A percentile compares a stretch with the other conserved stretches of the same genome.
Evolutionary conservation across 2,329 filamentous ascomycete genomes (phyloP).

Genomic region (Aspergillus proliferans): DNA sequence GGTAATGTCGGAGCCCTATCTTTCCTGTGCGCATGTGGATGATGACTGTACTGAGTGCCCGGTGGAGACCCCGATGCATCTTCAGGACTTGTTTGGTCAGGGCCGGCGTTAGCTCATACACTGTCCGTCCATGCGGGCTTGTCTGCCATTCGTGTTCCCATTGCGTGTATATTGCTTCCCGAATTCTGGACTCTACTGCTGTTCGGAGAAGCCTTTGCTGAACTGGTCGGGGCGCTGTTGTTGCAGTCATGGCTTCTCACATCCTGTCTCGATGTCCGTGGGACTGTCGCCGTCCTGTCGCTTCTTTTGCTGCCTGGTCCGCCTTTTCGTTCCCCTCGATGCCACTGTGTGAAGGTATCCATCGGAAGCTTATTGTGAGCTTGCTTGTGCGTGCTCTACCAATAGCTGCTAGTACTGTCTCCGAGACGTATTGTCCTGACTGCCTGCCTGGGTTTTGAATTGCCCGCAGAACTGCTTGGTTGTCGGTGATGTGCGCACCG

Average conservation of each 20-base stretch:
- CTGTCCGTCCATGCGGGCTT: neutral
- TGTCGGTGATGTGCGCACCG: neutral
- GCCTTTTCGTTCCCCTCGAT: neutral
- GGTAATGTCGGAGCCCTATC: too few relatives aligned
- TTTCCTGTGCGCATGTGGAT: too few relatives aligned
- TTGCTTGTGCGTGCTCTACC: neutral
- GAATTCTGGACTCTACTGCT: neutral
- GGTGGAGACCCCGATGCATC: neutral
- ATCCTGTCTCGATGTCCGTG: neutral
- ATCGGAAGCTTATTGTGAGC: neutral
- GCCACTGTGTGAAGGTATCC: neutral
- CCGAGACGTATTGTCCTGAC: neutral
- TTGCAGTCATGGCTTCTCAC: neutral
- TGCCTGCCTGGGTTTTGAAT: neutral
- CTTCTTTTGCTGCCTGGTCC: neutral
- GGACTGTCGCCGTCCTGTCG: neutral
- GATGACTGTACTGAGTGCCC: neutral
- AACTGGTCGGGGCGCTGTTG: neutral
- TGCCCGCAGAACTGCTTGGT: neutral
- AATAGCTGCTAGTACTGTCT: neutral
- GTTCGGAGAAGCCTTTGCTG: neutral
- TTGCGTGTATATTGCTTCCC: neutral
- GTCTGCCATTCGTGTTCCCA: neutral
- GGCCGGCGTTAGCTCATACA: neutral
- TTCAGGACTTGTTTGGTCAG: neutral